A percentile compares a stretch with the other conserved stretches of the same genome.
Evolutionary conservation across 2,329 filamentous ascomycete genomes (phyloP).

Genomic region (Hymenoscyphus salicellus): DNA sequence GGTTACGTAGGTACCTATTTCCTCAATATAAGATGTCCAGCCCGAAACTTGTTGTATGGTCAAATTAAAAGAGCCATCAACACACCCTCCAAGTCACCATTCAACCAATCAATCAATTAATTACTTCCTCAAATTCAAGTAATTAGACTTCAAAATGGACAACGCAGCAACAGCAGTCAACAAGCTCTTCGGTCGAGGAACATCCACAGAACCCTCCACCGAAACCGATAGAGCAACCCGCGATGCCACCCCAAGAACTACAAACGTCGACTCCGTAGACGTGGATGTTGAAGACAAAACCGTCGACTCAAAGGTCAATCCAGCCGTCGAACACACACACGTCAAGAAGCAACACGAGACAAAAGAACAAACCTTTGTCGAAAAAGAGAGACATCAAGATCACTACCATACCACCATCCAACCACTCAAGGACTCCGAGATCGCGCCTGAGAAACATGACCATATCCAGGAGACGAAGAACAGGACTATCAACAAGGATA

Average conservation of each 20-base stretch:
- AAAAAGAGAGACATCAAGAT: slow-evolving; percentile 67
- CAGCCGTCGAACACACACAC: slow-evolving; percentile 24
- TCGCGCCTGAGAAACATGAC: background rate
- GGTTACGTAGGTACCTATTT: background rate
- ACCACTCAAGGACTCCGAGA: slow-evolving; percentile 45
- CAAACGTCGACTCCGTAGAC: background rate
- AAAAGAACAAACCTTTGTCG: slow-evolving; percentile 54
- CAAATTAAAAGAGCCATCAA: background rate
- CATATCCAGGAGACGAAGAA: background rate
- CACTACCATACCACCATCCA: slow-evolving; percentile 69
- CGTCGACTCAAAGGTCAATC: slow-evolving; percentile 16
- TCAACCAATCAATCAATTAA: background rate
- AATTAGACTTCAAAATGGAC: slow-evolving; percentile 12
- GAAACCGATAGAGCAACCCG: background rate
- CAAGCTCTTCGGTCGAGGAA: slow-evolving; percentile 16
- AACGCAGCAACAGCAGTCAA: slow-evolving; percentile 21
- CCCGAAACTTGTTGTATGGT: no score
- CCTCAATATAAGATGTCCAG: background rate
- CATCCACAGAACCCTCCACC: slow-evolving; percentile 4
- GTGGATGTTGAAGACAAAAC: slow-evolving; percentile 17
- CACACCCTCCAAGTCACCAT: background rate
- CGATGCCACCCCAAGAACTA: background rate
- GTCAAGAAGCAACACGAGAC: slow-evolving; percentile 51
- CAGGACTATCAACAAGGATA: background rate
- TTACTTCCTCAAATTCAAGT: background rate